These are phyloP conservation scores for Tricholoma flavovirens DNA, from an alignment of 768 basidiomycete genomes.

Conservation along the genomic window DNA sequence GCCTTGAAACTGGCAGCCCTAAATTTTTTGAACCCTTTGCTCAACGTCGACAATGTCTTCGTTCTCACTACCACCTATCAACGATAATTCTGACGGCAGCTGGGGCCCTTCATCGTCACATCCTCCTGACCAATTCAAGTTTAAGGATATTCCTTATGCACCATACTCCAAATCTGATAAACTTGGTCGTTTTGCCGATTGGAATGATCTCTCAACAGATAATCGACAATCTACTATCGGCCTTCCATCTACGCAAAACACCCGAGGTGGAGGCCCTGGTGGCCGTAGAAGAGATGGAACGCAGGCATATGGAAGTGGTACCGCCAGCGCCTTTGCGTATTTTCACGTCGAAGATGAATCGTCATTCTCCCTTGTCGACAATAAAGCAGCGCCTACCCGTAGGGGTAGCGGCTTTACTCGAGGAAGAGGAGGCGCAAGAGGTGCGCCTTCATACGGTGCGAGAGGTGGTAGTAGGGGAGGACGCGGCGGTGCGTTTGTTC, in stretches of 20 bases:
- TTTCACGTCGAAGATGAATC: slow-evolving; percentile 99
- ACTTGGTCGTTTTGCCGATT: slow-evolving; percentile 95
- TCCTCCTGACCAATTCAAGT: slow-evolving; percentile 89
- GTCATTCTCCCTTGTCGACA: slow-evolving; percentile 93
- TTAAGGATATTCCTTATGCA: slow-evolving; percentile 98
- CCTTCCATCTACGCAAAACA: slow-evolving; percentile 36
- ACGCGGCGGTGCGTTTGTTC: slow-evolving; percentile 35
- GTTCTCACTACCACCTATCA: slow-evolving; percentile 81
- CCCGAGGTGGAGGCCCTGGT: slow-evolving; percentile 45
- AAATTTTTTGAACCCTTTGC: slow-evolving; percentile 24
- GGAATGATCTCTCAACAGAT: slow-evolving; percentile 78
- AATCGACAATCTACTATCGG: slow-evolving; percentile 52
- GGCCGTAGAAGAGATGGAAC: slow-evolving; percentile 69
- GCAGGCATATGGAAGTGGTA: slow-evolving; percentile 86
- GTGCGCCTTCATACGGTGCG: slow-evolving; percentile 33
- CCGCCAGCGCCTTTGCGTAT: slow-evolving; percentile 90
- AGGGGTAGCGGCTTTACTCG: slow-evolving; percentile 62
- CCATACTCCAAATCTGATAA: slow-evolving; percentile 99
- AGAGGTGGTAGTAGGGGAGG: slow-evolving; percentile 45
- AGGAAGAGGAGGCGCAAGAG: slow-evolving; percentile 51
- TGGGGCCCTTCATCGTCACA: slow-evolving; percentile 85
- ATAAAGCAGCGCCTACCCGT: slow-evolving; percentile 65
- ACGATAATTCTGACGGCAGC: slow-evolving; percentile 89
- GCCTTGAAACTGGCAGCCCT: slow-evolving; percentile 8
- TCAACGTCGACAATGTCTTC: slow-evolving; percentile 50